Evolutionary conservation across 805 yeast genomes (phyloP).

Genomic region (Isabelozyma heimii): DNA sequence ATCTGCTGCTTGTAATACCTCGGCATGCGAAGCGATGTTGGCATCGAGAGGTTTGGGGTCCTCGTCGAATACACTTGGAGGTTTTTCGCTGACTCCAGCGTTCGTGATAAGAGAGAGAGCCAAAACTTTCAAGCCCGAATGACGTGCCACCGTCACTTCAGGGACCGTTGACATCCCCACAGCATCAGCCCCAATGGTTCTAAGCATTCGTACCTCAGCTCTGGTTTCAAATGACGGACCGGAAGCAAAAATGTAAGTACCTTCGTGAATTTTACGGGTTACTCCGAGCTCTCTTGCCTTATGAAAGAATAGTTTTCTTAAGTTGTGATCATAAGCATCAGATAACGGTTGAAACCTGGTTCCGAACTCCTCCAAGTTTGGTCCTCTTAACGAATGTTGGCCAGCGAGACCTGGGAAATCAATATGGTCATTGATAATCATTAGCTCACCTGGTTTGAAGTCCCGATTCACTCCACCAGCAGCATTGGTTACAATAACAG

Average conservation of each 20-base stretch:
- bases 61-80: constrained; percentile 62
- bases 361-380: constrained; percentile 76
- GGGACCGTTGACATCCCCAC: constrained; percentile 99
- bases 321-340: constrained; percentile 80
- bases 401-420: constrained; percentile 92
- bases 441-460: constrained; percentile 80
- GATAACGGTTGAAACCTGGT: constrained; percentile 85
- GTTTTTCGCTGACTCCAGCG: constrained; percentile 66
- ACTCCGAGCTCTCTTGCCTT: constrained; percentile 49
- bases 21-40: constrained; percentile 90
- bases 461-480: constrained; percentile 81
- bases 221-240: constrained; percentile 95
- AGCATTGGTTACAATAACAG: constrained; percentile 87
- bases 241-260: constrained; percentile 77
- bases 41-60: constrained; percentile 52
- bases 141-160: constrained; percentile 90
- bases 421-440: constrained; percentile 87
- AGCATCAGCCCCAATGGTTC: constrained; percentile 79
- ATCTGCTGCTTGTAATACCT: constrained; percentile 80
- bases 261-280: constrained; percentile 74
- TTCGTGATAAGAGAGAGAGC: constrained; percentile 89
- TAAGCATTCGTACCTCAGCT: constrained; percentile 82
- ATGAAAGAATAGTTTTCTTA: constrained; percentile 60
- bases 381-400: constrained; percentile 81
- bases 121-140: constrained; percentile 74